phyloP scores from a whole-genome alignment of 768 basidiomycete species.

The Lentinula raphanica region DNA sequence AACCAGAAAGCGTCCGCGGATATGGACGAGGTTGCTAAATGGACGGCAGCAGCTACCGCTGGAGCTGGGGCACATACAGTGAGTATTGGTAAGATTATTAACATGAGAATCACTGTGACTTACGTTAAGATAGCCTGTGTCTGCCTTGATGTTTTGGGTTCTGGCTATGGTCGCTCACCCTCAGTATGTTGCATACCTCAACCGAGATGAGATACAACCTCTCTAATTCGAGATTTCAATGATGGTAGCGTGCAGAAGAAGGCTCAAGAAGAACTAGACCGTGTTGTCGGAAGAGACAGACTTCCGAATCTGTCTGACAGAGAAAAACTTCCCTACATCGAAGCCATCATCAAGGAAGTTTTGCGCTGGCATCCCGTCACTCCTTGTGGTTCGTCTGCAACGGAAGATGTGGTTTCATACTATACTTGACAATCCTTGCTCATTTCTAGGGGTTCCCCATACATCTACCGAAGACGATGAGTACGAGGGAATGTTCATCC shows the following conservation, averaged over 20 bases:
- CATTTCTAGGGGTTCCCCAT: slow-evolving; percentile 20
- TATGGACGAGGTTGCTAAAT: slow-evolving; percentile 1
- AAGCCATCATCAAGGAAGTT: slow-evolving; percentile 23
- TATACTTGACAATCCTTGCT: background rate
- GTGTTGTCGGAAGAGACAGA: slow-evolving; percentile 25
- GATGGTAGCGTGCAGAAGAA: slow-evolving; percentile 22
- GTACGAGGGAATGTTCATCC: slow-evolving; percentile 27
- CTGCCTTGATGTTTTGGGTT: background rate
- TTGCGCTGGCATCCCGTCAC: background rate
- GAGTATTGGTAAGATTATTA: too few species aligned
- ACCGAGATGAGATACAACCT: slow-evolving; percentile 34
- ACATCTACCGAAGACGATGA: slow-evolving; percentile 23
- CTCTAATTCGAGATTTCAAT: slow-evolving; percentile 31
- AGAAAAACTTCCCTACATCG: slow-evolving; percentile 20
- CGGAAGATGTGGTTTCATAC: too few species aligned
- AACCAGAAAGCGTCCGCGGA: background rate
- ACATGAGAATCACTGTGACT: too few species aligned
- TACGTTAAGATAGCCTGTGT: background rate
- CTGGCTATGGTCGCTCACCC: background rate
- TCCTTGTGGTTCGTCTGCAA: background rate
- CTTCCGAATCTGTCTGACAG: slow-evolving; percentile 21
- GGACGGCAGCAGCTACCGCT: background rate
- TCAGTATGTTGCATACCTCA: slow-evolving; percentile 8
- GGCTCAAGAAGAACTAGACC: slow-evolving; percentile 31
- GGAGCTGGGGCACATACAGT: background rate